Percentiles rank a stretch among this genome's conserved stretches.
Evolutionary conservation across 768 basidiomycete genomes (phyloP).

Genomic region (Lactifluus rugatus): DNA sequence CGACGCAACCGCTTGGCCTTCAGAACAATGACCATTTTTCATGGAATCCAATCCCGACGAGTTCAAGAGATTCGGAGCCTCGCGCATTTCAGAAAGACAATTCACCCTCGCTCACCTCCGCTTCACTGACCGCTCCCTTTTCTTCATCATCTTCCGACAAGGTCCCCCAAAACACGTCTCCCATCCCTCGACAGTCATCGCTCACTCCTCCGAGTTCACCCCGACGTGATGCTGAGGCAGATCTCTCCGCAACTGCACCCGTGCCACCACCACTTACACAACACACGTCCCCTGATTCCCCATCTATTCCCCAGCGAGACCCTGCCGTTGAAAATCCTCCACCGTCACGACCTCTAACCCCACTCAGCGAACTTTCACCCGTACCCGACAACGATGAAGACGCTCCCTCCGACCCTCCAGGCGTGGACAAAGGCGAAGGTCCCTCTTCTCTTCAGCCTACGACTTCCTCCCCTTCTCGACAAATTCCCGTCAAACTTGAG

Average conservation of each 20-base stretch:
- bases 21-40: constrained; percentile 18
- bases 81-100: constrained; percentile 12
- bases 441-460: constrained; percentile 6
- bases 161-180: constrained; percentile 5
- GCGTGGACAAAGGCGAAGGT: constrained; percentile 19
- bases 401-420: constrained; percentile 30
- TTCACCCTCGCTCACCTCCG: constrained; percentile 5
- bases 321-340: constrained; percentile 13
- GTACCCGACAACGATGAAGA: constrained; percentile 50
- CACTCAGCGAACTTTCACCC: constrained; percentile 69
- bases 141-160: constrained; percentile 1
- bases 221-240: constrained; percentile 9
- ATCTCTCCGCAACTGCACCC: background rate
- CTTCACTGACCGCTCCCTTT: constrained; percentile 3
- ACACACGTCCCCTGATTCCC: constrained; percentile 7
- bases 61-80: constrained; percentile 12
- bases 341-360: constrained; percentile 52
- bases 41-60: constrained; percentile 6
- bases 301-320: constrained; percentile 19
- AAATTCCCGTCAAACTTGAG: constrained; percentile 4
- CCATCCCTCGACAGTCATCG: constrained; percentile 10
- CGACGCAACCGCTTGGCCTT: constrained; percentile 14
- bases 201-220: constrained; percentile 16
- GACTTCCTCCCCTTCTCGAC: constrained; percentile 6
- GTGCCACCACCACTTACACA: constrained; percentile 19